Percentiles rank a stretch among this genome's conserved stretches.
These are phyloP conservation scores for Skeletonema potamos DNA, from an alignment of 108 stramenopile genomes.

Conservation along the genomic window DNA sequence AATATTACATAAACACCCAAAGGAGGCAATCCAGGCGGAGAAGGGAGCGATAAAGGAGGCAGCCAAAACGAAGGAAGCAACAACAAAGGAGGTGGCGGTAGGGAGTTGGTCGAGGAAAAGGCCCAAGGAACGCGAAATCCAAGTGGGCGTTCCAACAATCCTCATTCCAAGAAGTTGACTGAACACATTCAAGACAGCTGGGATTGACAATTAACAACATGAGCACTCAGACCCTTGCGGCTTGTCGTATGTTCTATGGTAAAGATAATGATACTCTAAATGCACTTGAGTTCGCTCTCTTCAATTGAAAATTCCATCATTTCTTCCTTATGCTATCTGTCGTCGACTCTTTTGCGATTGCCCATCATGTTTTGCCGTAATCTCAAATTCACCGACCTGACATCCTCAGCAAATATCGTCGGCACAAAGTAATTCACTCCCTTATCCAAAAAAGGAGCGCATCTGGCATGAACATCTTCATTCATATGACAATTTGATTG, in stretches of 20 bases:
- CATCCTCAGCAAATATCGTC: slow-evolving; percentile 33
- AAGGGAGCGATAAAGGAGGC: neutral
- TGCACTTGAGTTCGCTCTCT: neutral
- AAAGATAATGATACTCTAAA: neutral
- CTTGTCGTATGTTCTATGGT: too few species aligned
- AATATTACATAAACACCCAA: neutral
- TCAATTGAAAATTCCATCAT: neutral
- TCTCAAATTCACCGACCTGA: slow-evolving; percentile 17
- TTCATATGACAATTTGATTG: slow-evolving; percentile 5
- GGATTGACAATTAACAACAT: too few species aligned
- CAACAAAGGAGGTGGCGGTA: neutral
- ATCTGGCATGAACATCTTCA: neutral
- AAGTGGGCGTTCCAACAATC: slow-evolving; percentile 12
- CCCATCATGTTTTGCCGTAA: slow-evolving; percentile 1
- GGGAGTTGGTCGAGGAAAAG: neutral
- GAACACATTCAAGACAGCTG: too few species aligned
- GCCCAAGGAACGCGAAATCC: slow-evolving; percentile 6
- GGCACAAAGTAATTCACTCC: slow-evolving; percentile 12
- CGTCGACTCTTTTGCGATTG: neutral
- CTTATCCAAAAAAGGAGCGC: neutral
- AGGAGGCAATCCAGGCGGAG: neutral
- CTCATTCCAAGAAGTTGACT: neutral
- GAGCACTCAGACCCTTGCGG: too few species aligned
- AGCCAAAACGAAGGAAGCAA: neutral
- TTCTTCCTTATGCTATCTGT: neutral